Evolutionary conservation across 352 stramenopile species (phyloP).

Genomic region (Phytophthora colocasiae): DNA sequence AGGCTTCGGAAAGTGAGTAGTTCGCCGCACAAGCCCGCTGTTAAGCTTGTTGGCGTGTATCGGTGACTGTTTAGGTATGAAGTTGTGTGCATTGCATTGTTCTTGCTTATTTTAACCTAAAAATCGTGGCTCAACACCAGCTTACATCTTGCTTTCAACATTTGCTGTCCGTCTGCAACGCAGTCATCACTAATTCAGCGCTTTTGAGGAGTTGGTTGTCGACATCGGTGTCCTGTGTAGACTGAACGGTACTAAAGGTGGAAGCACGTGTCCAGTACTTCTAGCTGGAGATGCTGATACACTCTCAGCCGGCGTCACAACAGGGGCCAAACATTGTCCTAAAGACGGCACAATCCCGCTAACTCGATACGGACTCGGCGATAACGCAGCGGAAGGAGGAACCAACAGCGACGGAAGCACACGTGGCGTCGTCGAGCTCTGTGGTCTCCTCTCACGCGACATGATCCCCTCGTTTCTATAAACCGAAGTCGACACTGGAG

Average conservation of each 20-base stretch:
- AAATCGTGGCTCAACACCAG: too few relatives aligned
- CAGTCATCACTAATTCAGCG: conserved; percentile 18
- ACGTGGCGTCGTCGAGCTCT: conserved; percentile 13
- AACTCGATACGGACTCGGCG: conserved; percentile 11
- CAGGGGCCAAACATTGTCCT: conserved; percentile 8
- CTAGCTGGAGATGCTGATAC: conserved; percentile 9
- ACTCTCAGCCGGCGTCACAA: conserved; percentile 7
- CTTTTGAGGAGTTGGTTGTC: conserved; percentile 12
- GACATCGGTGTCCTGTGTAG: conserved; percentile 14
- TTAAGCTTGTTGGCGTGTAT: too few relatives aligned
- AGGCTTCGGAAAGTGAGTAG: too few relatives aligned
- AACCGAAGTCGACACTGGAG: background rate
- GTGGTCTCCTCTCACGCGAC: conserved; percentile 4
- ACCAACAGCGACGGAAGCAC: conserved; percentile 32
- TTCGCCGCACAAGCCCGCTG: too few relatives aligned
- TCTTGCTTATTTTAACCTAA: too few relatives aligned
- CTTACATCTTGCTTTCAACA: too few relatives aligned
- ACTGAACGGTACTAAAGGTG: conserved; percentile 21
- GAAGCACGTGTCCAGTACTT: conserved; percentile 22
- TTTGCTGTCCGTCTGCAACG: background rate
- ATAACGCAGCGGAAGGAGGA: conserved; percentile 11
- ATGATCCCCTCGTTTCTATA: conserved; percentile 6
- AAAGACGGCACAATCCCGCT: conserved; percentile 13
- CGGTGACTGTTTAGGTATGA: too few relatives aligned
- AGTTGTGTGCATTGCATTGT: too few relatives aligned